Evolutionary conservation across 2,329 filamentous ascomycete genomes (phyloP).

Genomic region (Thielaviopsis euricoi): DNA sequence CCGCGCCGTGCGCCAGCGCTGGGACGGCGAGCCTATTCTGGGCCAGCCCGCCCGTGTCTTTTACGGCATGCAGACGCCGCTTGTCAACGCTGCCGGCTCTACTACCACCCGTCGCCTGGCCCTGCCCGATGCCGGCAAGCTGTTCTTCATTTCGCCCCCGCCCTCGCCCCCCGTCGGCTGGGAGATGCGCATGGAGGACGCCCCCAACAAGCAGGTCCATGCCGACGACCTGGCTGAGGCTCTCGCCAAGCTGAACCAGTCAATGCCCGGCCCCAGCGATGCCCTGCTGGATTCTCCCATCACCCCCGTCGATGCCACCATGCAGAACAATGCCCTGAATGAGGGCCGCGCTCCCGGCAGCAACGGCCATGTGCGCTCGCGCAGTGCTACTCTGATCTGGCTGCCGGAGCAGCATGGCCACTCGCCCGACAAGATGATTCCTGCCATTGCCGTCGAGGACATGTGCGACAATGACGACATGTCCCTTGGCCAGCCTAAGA

Average conservation of each 20-base stretch:
- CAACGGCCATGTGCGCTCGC: conserved; percentile 26
- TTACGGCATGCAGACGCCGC: conserved; percentile 30
- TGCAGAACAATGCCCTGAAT: conserved; percentile 12
- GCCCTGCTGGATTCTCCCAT: conserved; percentile 20
- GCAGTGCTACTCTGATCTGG: conserved; percentile 51
- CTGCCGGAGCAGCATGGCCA: conserved; percentile 38
- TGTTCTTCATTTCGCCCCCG: conserved; percentile 58
- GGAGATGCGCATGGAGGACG: conserved; percentile 51
- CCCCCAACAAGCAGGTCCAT: conserved; percentile 53
- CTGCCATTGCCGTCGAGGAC: conserved; percentile 51
- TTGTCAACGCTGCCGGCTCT: conserved; percentile 37
- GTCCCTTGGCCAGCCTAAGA: conserved; percentile 20
- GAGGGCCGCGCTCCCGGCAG: conserved; percentile 14
- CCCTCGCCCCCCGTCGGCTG: conserved; percentile 52
- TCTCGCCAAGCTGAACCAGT: conserved; percentile 42
- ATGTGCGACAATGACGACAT: conserved; percentile 28
- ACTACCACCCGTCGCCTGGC: conserved; percentile 40
- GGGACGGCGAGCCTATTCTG: conserved; percentile 59
- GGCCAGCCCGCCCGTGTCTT: conserved; percentile 54
- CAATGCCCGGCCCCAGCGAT: conserved; percentile 14
- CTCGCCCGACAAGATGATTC: conserved; percentile 32
- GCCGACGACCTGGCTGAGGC: conserved; percentile 53
- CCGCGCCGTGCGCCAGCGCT: conserved; percentile 51
- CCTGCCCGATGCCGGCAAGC: conserved; percentile 52
- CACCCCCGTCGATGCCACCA: conserved; percentile 24